Percentiles rank a stretch among this genome's conserved stretches.
Conservation (phyloP, 257 asterid genomes). For the Asclepias syriaca region DNA sequence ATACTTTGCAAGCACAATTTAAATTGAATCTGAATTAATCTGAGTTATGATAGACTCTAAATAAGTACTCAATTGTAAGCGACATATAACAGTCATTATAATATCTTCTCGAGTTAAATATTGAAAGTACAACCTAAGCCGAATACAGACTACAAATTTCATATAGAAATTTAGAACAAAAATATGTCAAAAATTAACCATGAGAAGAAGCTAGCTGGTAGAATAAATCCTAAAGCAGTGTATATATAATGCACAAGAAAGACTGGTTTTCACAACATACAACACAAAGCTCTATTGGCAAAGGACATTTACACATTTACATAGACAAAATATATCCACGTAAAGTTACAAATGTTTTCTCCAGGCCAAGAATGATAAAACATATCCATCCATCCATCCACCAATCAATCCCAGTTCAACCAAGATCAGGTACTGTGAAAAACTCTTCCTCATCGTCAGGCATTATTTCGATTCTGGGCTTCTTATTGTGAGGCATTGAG, state of each 20-base stretch:
- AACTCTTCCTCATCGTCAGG: constrained; percentile 68
- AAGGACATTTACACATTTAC: constrained; percentile 11
- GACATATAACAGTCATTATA: too few species aligned
- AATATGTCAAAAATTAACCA: background rate
- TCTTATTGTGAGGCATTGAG: constrained; percentile 62
- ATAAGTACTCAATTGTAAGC: too few species aligned
- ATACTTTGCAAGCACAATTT: too few species aligned
- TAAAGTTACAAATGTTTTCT: background rate
- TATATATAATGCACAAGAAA: background rate
- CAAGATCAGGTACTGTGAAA: constrained; percentile 91
- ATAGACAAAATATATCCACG: background rate
- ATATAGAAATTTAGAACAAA: too few species aligned
- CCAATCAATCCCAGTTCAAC: constrained; percentile 28
- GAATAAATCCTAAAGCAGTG: background rate
- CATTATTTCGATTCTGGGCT: constrained; percentile 50
- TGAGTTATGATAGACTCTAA: too few species aligned
- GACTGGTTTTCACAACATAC: background rate
- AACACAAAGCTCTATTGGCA: background rate
- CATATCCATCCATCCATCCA: too few species aligned
- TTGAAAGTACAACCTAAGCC: too few species aligned
- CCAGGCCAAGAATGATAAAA: too few species aligned
- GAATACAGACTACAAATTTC: too few species aligned
- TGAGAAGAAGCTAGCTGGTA: background rate
- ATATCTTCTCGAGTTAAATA: too few species aligned
- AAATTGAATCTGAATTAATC: too few species aligned